Evolutionary conservation across 140 eudicot species (phyloP), one percentile per base, ranked within the genome.

Genomic region (Bidens hawaiensis): DNA sequence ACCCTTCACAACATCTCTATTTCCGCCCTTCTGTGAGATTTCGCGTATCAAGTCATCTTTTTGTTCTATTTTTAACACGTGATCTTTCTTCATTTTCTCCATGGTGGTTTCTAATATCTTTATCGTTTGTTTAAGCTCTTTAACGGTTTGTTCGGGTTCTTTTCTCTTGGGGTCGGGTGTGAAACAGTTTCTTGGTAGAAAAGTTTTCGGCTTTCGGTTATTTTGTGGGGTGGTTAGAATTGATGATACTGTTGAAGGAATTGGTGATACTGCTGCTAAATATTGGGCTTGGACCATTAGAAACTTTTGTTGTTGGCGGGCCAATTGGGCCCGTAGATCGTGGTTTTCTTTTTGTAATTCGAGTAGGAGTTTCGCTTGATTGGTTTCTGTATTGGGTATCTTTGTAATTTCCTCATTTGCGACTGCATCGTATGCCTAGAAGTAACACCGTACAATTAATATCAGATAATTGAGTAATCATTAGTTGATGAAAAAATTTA

Each of bases 261-360:
- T 70, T 25, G 96, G 86, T 2, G 96, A 76, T 48, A 83, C 67
- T 16, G 83, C 84, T 11, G 87, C 94, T 75, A 88, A 79, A 42
- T 82, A 62, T 63, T 88, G 87, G 43, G 90, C 85, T 78, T 88
- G 94, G 27, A 85, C 33, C 47, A 66, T 73, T 5, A 88, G 24
- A 15, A 88, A 64, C 74, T 84, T 85, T n/a, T 88, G 96, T 64
- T 85, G 90, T 61, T 88, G 96, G 30, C 74, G 79, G 53, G 87
- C 96, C 70, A 88, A 65, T 57, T 82, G 94, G 40, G 81, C 82
- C 67, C 94, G 26, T 73, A 88, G 46, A 41, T 88, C 96, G 2
- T 85, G 82, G 52, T 88, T 88, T 65, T 88, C 94, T 62, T 80
- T 88, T 71, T 88, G 96, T 49, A 88, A 67, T 75, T 88, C 96